Conservation (phyloP, 495 filamentous ascomycete genomes). For the Neurospora sp. region DNA sequence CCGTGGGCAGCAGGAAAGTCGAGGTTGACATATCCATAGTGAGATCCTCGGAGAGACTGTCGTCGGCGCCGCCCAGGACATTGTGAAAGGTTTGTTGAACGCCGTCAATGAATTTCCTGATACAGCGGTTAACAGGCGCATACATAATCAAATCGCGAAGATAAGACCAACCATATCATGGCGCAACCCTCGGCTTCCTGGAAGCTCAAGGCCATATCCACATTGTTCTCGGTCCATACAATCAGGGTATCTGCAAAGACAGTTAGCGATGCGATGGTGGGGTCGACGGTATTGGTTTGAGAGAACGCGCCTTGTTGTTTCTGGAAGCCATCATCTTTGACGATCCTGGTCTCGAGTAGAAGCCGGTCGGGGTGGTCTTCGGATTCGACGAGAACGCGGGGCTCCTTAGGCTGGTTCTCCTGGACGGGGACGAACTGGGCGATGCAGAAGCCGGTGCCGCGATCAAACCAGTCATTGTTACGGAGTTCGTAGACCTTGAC, state of each 20-base stretch:
- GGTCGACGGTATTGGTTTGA: not conserved
- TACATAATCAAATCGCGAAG: constrained; percentile 8
- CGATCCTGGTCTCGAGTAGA: constrained; percentile 80
- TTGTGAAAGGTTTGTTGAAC: constrained; percentile 55
- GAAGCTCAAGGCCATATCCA: constrained; percentile 97
- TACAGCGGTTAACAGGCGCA: constrained; percentile 9
- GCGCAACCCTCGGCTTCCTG: constrained; percentile 94
- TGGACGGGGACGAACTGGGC: constrained; percentile 59
- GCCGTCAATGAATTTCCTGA: constrained; percentile 82
- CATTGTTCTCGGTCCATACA: constrained; percentile 90
- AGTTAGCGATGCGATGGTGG: constrained; percentile 18
- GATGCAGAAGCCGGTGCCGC: constrained; percentile 91
- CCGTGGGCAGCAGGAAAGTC: constrained; percentile 58
- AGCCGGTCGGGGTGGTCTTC: constrained; percentile 80
- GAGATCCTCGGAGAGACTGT: constrained; percentile 80
- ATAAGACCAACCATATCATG: constrained; percentile 63
- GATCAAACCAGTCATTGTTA: constrained; percentile 98
- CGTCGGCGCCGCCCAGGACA: constrained; percentile 52
- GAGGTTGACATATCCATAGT: constrained; percentile 54
- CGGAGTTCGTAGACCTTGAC: constrained; percentile 98
- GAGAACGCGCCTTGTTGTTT: constrained; percentile 80
- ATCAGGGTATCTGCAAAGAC: constrained; percentile 74
- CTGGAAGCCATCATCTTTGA: constrained; percentile 93
- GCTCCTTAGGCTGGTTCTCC: constrained; percentile 51
- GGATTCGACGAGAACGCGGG: constrained; percentile 81